Evolutionary conservation across 2,329 filamentous ascomycete genomes (phyloP).

Genomic region (Chaetomiaceae sp.): DNA sequence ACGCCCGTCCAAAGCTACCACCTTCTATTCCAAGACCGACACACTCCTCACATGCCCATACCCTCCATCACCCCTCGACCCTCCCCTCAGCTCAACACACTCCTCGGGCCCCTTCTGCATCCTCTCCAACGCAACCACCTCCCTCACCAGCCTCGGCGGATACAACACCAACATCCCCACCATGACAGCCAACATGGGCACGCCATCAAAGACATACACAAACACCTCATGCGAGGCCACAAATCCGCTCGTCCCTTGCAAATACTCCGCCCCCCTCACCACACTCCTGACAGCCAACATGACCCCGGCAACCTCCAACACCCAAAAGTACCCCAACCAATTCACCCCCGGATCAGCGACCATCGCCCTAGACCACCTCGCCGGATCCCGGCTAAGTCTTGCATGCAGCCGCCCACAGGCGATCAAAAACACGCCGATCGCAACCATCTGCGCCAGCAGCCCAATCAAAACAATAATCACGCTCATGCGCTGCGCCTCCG

Average conservation of each 20-base stretch:
- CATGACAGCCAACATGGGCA: slow-evolving; percentile 18
- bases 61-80: background rate
- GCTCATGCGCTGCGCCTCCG: slow-evolving; percentile 3
- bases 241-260: slow-evolving; percentile 16
- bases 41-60: too few species aligned
- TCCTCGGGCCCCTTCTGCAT: background rate
- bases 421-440: slow-evolving; percentile 12
- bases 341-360: slow-evolving; percentile 4
- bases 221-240: slow-evolving; percentile 13
- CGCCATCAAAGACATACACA: slow-evolving; percentile 18
- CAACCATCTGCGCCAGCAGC: slow-evolving; percentile 13
- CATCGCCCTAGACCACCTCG: background rate
- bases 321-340: slow-evolving; percentile 21
- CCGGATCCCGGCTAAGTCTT: background rate
- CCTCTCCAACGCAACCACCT: slow-evolving; percentile 4
- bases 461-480: slow-evolving; percentile 13
- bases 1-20: background rate
- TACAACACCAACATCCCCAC: slow-evolving; percentile 19
- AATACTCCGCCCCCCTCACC: slow-evolving; percentile 22
- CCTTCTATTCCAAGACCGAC: background rate
- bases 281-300: slow-evolving; percentile 22
- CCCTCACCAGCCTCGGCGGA: slow-evolving; percentile 16
- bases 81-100: background rate
- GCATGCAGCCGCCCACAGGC: background rate
- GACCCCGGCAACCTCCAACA: slow-evolving; percentile 17